Percentiles rank a stretch among this genome's conserved stretches.
Evolutionary conservation across 176 grass and related monocot genomes (phyloP).

Genomic region (Neostapfia colusana): DNA sequence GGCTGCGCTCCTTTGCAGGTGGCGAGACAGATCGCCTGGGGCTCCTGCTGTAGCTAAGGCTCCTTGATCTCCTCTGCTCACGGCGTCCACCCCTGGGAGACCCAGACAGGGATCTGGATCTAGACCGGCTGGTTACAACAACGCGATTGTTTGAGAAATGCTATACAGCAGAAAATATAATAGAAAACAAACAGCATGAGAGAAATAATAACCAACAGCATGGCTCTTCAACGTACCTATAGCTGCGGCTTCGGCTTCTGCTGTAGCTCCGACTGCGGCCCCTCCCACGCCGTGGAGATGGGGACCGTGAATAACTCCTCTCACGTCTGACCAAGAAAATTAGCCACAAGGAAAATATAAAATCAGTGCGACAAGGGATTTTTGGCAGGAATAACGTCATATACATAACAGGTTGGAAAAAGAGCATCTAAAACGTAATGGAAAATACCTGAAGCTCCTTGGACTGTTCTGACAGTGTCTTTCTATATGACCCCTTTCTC

Average conservation of each 20-base stretch:
- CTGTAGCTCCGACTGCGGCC: constrained; percentile 76
- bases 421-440: neutral
- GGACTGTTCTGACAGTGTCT: constrained; percentile 98
- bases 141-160: neutral
- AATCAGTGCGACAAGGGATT: neutral
- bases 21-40: constrained; percentile 53
- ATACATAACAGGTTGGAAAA: too few relatives aligned
- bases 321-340: constrained; percentile 41
- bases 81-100: constrained; percentile 58
- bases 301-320: constrained; percentile 76
- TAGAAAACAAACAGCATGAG: neutral
- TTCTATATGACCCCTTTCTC: constrained; percentile 94
- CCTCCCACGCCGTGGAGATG: constrained; percentile 65
- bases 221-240: constrained; percentile 49
- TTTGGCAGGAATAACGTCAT: neutral
- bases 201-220: neutral
- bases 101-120: constrained; percentile 53
- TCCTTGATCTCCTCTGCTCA: constrained; percentile 65
- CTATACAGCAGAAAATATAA: neutral
- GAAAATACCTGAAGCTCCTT: constrained; percentile 58
- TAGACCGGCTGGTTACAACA: constrained; percentile 35
- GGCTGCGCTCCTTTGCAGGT: constrained; percentile 54
- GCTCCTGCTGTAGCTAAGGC: constrained; percentile 80
- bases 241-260: constrained; percentile 73
- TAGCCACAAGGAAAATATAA: neutral